Evolutionary conservation across 352 stramenopile genomes (phyloP).

Genomic region (Phytophthora cactorum): DNA sequence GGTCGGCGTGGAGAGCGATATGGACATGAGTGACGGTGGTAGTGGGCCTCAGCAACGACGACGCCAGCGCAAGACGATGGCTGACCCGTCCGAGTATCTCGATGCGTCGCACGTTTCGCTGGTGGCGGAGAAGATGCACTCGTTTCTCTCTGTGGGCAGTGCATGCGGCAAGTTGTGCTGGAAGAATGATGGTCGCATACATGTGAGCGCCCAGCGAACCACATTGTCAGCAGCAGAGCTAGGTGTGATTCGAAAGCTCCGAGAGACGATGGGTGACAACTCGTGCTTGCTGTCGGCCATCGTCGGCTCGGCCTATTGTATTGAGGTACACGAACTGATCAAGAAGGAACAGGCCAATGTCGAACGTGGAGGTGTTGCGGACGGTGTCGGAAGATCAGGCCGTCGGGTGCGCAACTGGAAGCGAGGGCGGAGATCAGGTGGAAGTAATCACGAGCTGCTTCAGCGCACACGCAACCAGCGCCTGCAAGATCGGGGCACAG

Average conservation of each 20-base stretch:
- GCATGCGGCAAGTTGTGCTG: constrained; percentile 49
- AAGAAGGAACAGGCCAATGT: constrained; percentile 33
- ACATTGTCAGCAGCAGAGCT: constrained; percentile 38
- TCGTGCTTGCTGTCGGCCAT: constrained; percentile 68
- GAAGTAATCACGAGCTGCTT: constrained; percentile 61
- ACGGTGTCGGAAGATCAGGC: constrained; percentile 9
- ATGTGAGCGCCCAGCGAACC: neutral
- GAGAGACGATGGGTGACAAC: constrained; percentile 64
- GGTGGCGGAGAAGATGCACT: constrained; percentile 50
- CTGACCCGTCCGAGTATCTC: constrained; percentile 59
- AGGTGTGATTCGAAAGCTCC: constrained; percentile 60
- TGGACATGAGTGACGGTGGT: neutral
- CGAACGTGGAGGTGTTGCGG: neutral
- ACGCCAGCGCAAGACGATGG: constrained; percentile 3
- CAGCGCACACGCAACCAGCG: constrained; percentile 73
- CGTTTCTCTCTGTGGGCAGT: constrained; percentile 32
- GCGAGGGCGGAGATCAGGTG: constrained; percentile 35
- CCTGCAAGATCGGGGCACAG: constrained; percentile 57
- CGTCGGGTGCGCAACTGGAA: constrained; percentile 50
- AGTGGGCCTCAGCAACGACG: neutral
- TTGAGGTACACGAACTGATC: constrained; percentile 52
- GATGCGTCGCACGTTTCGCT: constrained; percentile 54
- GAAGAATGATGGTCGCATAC: constrained; percentile 23
- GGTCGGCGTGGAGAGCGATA: neutral
- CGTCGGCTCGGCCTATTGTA: constrained; percentile 48